Percentiles rank a stretch among this genome's conserved stretches.
phyloP scores from a whole-genome alignment of 2,329 filamentous ascomycete species.

The Botryotinia narcissicola region DNA sequence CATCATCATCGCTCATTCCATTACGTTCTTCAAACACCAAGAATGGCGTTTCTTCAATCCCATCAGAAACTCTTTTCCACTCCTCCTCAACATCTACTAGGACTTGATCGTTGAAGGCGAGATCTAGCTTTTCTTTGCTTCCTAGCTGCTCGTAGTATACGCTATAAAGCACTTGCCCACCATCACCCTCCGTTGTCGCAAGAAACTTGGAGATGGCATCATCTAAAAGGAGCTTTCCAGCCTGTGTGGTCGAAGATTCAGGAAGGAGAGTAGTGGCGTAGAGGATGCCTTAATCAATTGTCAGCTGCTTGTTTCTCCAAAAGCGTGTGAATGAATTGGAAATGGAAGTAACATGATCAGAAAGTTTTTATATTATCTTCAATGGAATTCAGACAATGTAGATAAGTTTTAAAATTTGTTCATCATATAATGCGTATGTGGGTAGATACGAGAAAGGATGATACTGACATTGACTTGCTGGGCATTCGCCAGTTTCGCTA shows the following conservation, averaged over 20 bases:
- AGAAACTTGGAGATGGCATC: constrained; percentile 33
- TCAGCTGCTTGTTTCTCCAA: constrained; percentile 27
- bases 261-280: constrained; percentile 34
- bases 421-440: constrained; percentile 67
- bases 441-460: constrained; percentile 25
- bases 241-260: constrained; percentile 19
- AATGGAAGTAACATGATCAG: constrained; percentile 60
- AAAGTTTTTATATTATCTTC: constrained; percentile 89
- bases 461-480: constrained; percentile 81
- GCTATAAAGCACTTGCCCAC: constrained; percentile 46
- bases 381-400: constrained; percentile 99
- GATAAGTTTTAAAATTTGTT: constrained; percentile 91
- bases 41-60: constrained; percentile 48
- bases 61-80: constrained; percentile 60
- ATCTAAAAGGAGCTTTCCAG: constrained; percentile 27
- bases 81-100: constrained; percentile 65
- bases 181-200: constrained; percentile 34
- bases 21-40: constrained; percentile 79
- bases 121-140: constrained; percentile 51
- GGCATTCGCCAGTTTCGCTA: constrained; percentile 90
- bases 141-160: constrained; percentile 55
- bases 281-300: constrained; percentile 38
- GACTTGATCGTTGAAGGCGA: constrained; percentile 71
- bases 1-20: constrained; percentile 54
- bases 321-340: constrained; percentile 18